Conservation (phyloP, 1,139 yeast species). For the Pichia sp. region DNA sequence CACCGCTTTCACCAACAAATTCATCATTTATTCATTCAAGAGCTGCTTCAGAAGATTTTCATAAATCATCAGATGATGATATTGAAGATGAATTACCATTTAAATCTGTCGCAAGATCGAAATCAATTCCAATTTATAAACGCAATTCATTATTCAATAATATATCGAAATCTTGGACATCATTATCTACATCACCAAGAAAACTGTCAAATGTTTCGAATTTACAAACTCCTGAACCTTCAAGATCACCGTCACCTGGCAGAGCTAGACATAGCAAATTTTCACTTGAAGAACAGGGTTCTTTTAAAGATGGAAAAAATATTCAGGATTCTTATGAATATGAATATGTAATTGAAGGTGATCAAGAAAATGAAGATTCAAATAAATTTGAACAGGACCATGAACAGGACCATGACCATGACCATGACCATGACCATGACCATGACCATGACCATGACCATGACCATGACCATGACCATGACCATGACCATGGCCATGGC, state of each 20-base stretch:
- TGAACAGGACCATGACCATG: too few relatives aligned
- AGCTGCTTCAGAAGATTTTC: not conserved
- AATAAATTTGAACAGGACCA: too few relatives aligned
- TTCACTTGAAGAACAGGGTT: too few relatives aligned
- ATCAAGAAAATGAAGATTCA: not conserved
- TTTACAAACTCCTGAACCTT: not conserved
- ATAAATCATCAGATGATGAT: not conserved
- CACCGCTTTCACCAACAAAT: conserved; percentile 4
- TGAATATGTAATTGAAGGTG: conserved; percentile 14
- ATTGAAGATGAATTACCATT: not conserved
- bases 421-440: too few relatives aligned
- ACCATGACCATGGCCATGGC: too few relatives aligned
- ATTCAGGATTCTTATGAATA: conserved; percentile 8
- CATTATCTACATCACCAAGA: too few relatives aligned
- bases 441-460: too few relatives aligned
- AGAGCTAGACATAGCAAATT: too few relatives aligned
- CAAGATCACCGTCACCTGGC: not conserved
- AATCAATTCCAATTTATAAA: not conserved
- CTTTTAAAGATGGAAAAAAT: not conserved
- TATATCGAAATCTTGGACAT: conserved; percentile 3
- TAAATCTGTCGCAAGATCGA: not conserved
- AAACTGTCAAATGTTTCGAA: too few relatives aligned
- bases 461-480: too few relatives aligned
- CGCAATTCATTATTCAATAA: conserved; percentile 2
- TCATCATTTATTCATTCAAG: not conserved